Evolutionary conservation across 495 filamentous ascomycete genomes (phyloP).

Genomic region (Podospora australis): DNA sequence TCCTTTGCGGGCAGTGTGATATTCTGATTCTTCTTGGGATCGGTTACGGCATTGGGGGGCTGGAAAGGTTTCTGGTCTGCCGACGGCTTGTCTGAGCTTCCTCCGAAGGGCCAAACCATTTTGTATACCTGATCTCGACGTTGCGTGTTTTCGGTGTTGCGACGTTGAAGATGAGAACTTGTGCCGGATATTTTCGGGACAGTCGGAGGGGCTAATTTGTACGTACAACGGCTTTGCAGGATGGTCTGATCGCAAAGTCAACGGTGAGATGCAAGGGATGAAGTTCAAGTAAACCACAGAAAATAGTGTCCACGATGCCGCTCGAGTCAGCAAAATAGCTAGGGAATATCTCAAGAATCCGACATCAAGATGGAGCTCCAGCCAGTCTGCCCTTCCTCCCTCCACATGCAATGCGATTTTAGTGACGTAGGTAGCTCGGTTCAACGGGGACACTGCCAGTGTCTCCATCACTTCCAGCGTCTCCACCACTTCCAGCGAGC

Average conservation of each 20-base stretch:
- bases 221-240: too few species aligned
- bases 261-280: neutral
- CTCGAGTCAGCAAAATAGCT: too few species aligned
- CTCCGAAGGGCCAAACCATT: slow-evolving; percentile 37
- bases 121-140: neutral
- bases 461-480: too few species aligned
- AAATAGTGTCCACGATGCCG: too few species aligned
- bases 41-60: slow-evolving; percentile 25
- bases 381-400: neutral
- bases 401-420: neutral
- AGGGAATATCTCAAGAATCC: too few species aligned
- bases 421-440: neutral
- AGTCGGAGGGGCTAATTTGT: too few species aligned
- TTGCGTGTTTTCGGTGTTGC: neutral
- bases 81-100: slow-evolving; percentile 32
- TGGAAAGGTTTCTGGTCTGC: slow-evolving; percentile 14
- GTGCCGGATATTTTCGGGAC: too few species aligned
- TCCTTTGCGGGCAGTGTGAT: slow-evolving; percentile 49
- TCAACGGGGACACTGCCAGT: too few species aligned
- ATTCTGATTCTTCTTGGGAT: slow-evolving; percentile 13
- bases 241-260: too few species aligned
- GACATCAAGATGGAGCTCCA: neutral
- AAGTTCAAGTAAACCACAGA: too few species aligned
- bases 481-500: too few species aligned
- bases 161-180: neutral